A percentile compares a stretch with the other conserved stretches of the same genome.
phyloP scores from a whole-genome alignment of 352 stramenopile species.

The Phytophthora constricta region DNA sequence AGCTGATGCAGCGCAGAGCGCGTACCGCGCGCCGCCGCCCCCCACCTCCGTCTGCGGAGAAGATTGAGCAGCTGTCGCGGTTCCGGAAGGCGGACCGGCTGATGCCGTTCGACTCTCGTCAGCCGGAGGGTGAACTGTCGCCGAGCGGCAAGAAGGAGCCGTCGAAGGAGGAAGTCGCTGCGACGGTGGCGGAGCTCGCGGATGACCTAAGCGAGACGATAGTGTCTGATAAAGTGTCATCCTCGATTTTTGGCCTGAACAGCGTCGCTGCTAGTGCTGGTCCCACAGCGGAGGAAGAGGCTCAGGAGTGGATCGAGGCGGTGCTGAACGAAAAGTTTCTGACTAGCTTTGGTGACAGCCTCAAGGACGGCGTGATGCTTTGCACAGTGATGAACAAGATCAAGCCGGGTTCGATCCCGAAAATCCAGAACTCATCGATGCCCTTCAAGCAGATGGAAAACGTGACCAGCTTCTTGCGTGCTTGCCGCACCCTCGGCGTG shows the following conservation, averaged over 20 bases:
- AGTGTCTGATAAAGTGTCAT: constrained; percentile 32
- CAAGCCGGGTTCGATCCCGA: constrained; percentile 55
- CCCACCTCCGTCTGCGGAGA: constrained; percentile 75
- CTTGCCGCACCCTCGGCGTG: constrained; percentile 83
- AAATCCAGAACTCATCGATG: constrained; percentile 73
- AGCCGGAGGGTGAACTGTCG: constrained; percentile 34
- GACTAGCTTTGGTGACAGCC: constrained; percentile 67
- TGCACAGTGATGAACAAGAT: constrained; percentile 83
- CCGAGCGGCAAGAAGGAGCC: constrained; percentile 29
- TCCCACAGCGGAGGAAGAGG: constrained; percentile 64
- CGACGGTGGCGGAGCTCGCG: constrained; percentile 53
- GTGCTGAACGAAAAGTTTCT: constrained; percentile 78
- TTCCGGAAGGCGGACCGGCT: constrained; percentile 52
- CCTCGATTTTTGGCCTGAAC: constrained; percentile 50
- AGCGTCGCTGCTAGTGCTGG: constrained; percentile 35
- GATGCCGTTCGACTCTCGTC: constrained; percentile 28
- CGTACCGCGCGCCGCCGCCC: constrained; percentile 66
- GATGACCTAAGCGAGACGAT: constrained; percentile 52
- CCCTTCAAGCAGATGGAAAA: constrained; percentile 94
- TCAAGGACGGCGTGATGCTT: constrained; percentile 86
- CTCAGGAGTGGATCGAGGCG: constrained; percentile 80
- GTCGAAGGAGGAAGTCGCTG: constrained; percentile 42
- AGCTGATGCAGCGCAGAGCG: constrained; percentile 60
- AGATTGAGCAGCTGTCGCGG: constrained; percentile 69
- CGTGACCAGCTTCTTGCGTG: constrained; percentile 82